Percentiles rank a stretch among this genome's conserved stretches.
These are phyloP conservation scores for Symmetrospora coprosmae DNA, from an alignment of 768 basidiomycete species.

Conservation along the genomic window DNA sequence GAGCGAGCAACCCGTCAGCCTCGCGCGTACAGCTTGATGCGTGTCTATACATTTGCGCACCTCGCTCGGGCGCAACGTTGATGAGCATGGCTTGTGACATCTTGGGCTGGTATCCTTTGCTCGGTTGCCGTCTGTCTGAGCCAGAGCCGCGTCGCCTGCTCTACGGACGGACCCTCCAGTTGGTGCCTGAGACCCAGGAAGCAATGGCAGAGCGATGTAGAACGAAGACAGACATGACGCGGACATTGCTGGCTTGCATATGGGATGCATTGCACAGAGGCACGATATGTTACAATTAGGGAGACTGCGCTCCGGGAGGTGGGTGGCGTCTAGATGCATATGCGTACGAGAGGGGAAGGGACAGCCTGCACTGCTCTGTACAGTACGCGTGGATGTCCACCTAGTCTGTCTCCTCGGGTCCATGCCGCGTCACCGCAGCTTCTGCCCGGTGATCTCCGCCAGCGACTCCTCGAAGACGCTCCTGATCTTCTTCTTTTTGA, in stretches of 20 bases:
- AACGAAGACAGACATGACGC: background rate
- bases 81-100: conserved; percentile 17
- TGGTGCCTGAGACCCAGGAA: background rate
- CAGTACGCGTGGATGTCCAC: background rate
- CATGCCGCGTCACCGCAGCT: background rate
- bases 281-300: background rate
- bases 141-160: background rate
- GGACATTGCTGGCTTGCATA: background rate
- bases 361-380: background rate
- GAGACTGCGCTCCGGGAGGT: too few relatives aligned
- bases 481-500: background rate
- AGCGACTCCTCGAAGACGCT: conserved; percentile 13
- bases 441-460: background rate
- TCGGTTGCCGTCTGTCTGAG: background rate
- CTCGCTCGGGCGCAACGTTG: conserved; percentile 17
- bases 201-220: background rate
- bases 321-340: too few relatives aligned
- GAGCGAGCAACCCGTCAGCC: too few relatives aligned
- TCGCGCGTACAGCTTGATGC: too few relatives aligned
- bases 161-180: background rate
- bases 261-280: background rate
- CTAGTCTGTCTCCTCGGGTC: background rate
- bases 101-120: background rate
- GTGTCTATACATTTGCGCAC: too few relatives aligned
- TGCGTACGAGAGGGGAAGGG: too few relatives aligned